Evolutionary conservation across 129 eudicot genomes (phyloP).

Genomic region (Artemisia tridentata): DNA sequence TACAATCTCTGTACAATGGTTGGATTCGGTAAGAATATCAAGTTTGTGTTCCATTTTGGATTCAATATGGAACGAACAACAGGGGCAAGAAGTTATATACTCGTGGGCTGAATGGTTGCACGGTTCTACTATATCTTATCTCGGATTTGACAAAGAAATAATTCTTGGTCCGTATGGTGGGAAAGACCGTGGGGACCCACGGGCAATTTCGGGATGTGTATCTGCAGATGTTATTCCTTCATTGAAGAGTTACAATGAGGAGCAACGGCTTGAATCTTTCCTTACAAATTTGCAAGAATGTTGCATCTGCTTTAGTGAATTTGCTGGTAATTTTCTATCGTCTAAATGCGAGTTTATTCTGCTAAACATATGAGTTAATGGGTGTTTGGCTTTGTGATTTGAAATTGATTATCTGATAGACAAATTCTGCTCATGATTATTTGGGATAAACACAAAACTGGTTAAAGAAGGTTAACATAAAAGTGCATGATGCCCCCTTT

Average conservation of each 20-base stretch:
- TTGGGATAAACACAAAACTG: too few relatives aligned
- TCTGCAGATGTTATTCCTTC: constrained; percentile 71
- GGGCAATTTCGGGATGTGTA: constrained; percentile 70
- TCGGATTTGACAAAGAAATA: constrained; percentile 60
- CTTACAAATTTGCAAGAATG: constrained; percentile 74
- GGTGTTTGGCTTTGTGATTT: not conserved
- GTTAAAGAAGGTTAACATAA: too few relatives aligned
- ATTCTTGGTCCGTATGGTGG: constrained; percentile 72
- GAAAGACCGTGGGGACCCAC: constrained; percentile 46
- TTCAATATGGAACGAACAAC: constrained; percentile 76
- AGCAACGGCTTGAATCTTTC: constrained; percentile 61
- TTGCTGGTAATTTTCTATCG: constrained; percentile 49
- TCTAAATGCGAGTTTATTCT: not conserved
- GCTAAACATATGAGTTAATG: not conserved
- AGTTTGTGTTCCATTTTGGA: constrained; percentile 71
- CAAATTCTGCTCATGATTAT: not conserved
- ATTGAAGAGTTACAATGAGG: constrained; percentile 74
- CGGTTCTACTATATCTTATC: constrained; percentile 54
- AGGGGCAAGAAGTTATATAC: constrained; percentile 78
- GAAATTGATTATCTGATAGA: not conserved
- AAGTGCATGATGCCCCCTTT: not conserved
- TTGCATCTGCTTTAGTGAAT: constrained; percentile 84
- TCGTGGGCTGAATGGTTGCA: constrained; percentile 91
- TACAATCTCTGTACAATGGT: constrained; percentile 77
- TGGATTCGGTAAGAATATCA: constrained; percentile 56